Evolutionary conservation across 306 rosid genomes (phyloP).

Genomic region (Cicer cuneatum): DNA sequence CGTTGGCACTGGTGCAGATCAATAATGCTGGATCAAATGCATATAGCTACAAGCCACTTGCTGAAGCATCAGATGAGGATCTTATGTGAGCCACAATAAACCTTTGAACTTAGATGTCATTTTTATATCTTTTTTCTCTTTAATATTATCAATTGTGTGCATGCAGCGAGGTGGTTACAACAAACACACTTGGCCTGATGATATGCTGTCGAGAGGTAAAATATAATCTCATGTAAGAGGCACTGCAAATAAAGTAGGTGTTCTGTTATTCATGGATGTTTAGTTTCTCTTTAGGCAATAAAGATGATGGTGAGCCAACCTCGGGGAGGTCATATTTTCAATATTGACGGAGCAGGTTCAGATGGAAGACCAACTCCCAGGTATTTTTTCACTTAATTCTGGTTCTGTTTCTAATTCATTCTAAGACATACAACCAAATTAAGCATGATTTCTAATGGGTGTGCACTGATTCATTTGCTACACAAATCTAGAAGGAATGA

Average conservation of each 20-base stretch:
- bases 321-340: constrained; percentile 94
- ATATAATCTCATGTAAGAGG: constrained; percentile 39
- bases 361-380: constrained; percentile 99
- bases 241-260: constrained; percentile 31
- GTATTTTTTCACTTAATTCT: constrained; percentile 52
- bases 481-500: constrained; percentile 5
- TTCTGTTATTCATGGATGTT: constrained; percentile 42
- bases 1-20: constrained; percentile 71
- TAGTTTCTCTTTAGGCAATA: constrained; percentile 71
- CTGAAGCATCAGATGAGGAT: constrained; percentile 95
- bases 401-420: too few relatives aligned
- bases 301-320: constrained; percentile 88
- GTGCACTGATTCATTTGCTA: constrained; percentile 8
- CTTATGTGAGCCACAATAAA: constrained; percentile 70
- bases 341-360: constrained; percentile 98
- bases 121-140: constrained; percentile 26
- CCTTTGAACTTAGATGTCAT: constrained; percentile 16
- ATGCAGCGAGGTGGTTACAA: constrained; percentile 93
- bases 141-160: constrained; percentile 31
- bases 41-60: constrained; percentile 85
- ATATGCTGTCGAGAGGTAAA: constrained; percentile 96
- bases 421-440: constrained; percentile 9
- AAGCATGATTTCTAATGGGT: constrained; percentile 3
- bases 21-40: constrained; percentile 99
- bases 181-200: constrained; percentile 96